Percentiles rank a stretch among this genome's conserved stretches.
phyloP scores from a whole-genome alignment of 345 rosid species.

The Odontarrhena argentea region DNA sequence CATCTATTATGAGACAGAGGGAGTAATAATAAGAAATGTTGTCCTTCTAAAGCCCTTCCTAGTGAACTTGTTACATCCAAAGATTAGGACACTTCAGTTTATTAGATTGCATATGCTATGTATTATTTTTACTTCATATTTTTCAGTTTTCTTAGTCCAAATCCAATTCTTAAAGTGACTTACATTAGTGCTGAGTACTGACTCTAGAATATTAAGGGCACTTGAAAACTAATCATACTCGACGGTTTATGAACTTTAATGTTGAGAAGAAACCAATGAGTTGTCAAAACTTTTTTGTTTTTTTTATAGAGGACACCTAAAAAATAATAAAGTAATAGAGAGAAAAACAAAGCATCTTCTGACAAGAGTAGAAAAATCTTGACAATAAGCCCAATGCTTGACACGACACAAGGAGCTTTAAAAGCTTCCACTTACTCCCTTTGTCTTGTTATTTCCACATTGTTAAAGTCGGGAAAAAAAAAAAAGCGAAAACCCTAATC shows the following conservation, averaged over 20 bases:
- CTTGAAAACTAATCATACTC: not conserved
- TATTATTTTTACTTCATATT: not conserved
- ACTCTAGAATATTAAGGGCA: not conserved
- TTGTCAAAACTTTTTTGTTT: too few relatives aligned
- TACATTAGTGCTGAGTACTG: not conserved
- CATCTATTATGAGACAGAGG: too few relatives aligned
- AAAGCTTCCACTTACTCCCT: slow-evolving; percentile 34
- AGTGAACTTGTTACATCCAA: not conserved
- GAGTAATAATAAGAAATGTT: slow-evolving; percentile 9
- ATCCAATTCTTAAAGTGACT: not conserved
- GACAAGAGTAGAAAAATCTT: slow-evolving; percentile 36
- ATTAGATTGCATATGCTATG: not conserved
- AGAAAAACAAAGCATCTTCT: slow-evolving; percentile 24
- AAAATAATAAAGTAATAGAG: not conserved
- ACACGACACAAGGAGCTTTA: slow-evolving; percentile 33
- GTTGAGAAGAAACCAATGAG: not conserved
- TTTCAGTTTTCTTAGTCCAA: not conserved
- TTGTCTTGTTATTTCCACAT: slow-evolving; percentile 30
- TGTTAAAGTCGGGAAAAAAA: slow-evolving; percentile 36
- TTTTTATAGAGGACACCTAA: not conserved
- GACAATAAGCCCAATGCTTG: slow-evolving; percentile 31
- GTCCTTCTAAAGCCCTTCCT: not conserved
- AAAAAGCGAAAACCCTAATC: slow-evolving; percentile 37
- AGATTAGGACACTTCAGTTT: not conserved
- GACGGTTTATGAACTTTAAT: not conserved